Base-by-base conservation (phyloP, 2,329 filamentous ascomycete genomes). In the Trichoderma sp. region DNA sequence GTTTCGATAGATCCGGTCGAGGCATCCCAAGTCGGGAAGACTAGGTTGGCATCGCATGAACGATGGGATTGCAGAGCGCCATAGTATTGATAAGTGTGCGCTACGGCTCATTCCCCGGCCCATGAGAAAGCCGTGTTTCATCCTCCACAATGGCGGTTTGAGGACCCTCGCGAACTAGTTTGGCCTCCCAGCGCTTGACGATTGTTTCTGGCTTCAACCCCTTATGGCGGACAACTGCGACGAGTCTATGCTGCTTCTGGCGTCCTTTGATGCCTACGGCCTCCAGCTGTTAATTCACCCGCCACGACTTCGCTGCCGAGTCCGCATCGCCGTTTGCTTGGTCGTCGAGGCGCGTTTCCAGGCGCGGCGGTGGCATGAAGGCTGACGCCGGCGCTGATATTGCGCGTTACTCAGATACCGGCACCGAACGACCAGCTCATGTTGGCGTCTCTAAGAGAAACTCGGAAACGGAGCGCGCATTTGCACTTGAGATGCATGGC, bases 111-210 rank as follows among this genome's bases (percentile, higher is more conserved):
- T 21, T 43, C 47, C 47, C 57, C 57, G 59, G 54, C 54, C 45
- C 45, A 58, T 43, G 26, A 44, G 30, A 51, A 63, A 41, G 47
- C 64, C 64, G 64, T 63, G 64, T 66, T 66, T 66, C 64, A 66
- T 62, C 64, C 45, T 54, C 52, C 57, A 58, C 58, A 55, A 56
- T 55, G 39, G 64, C 64, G 51, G 64, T 66, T 66, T 66, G 64
- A 66, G 51, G 39, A 26, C 21, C 50, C 24, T 51, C 17, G 56
- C 28, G 57, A 51, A 30, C 19, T 63, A 47, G 50, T n/a, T 45
- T 21, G 59, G 59, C 26, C 50, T 19, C 3, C 50, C 41, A 47
- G 59, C 50, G 59, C 59, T 63, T 55, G 59, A 63, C 41, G 41
- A 47, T 45, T 24, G 50, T 52, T 39, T 44, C 41, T 34, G 50